phyloP scores from a whole-genome alignment of 2,329 filamentous ascomycete genomes.

The Periconia digitata region DNA sequence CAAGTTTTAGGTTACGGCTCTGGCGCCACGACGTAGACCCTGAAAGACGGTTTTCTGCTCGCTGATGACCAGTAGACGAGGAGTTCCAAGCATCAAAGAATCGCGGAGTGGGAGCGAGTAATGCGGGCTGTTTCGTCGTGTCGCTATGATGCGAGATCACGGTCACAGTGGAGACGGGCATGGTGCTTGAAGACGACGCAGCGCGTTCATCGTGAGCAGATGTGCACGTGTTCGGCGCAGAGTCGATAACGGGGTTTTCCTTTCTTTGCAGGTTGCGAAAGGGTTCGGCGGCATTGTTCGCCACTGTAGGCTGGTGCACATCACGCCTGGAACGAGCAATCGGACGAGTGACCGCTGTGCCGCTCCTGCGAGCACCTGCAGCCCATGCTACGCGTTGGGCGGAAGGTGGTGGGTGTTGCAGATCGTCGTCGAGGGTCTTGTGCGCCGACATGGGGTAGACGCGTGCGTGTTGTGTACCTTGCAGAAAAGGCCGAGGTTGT shows the following conservation, averaged over 20 bases:
- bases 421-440: constrained; percentile 7
- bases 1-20: constrained; percentile 68
- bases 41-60: constrained; percentile 66
- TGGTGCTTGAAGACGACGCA: neutral
- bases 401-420: constrained; percentile 9
- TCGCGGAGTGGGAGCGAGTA: constrained; percentile 10
- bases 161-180: neutral
- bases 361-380: constrained; percentile 1
- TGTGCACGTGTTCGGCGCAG: neutral
- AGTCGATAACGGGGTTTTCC: neutral
- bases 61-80: constrained; percentile 76
- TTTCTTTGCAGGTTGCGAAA: neutral
- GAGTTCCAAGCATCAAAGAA: constrained; percentile 72
- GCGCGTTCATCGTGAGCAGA: neutral
- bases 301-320: neutral
- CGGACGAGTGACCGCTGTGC: neutral
- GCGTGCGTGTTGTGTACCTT: constrained; percentile 5
- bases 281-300: neutral
- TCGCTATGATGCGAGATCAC: neutral
- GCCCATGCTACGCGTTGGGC: constrained; percentile 5
- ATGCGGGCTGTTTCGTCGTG: neutral
- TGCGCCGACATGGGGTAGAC: constrained; percentile 5
- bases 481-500: constrained; percentile 3
- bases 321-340: neutral
- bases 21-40: constrained; percentile 70